Evolutionary conservation across 768 basidiomycete species (phyloP).

Genomic region (Lactarius trivialis): DNA sequence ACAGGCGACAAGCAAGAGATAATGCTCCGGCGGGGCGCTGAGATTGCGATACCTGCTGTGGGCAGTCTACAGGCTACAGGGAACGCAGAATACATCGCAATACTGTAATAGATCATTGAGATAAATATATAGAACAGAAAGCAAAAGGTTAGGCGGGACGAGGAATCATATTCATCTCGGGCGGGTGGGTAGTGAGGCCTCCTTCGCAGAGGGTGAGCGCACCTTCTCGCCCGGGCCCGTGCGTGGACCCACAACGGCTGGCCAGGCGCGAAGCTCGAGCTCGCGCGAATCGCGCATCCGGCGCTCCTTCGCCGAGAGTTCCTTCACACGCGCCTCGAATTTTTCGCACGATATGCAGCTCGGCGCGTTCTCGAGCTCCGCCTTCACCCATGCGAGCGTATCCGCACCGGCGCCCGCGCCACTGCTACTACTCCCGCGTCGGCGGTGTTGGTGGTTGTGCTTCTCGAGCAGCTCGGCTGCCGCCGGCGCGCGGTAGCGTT

Average conservation of each 20-base stretch:
- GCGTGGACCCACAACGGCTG: background rate
- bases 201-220: background rate
- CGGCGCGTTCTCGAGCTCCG: conserved; percentile 32
- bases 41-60: no score
- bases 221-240: background rate
- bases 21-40: no score
- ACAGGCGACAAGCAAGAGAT: no score
- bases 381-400: conserved; percentile 38
- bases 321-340: conserved; percentile 31
- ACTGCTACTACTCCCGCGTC: background rate
- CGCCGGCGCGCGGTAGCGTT: conserved; percentile 30
- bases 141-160: background rate
- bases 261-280: conserved; percentile 14
- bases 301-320: conserved; percentile 16
- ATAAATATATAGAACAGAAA: background rate
- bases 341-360: conserved; percentile 30
- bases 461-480: conserved; percentile 28
- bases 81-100: no score
- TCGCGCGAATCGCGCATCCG: conserved; percentile 8
- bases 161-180: background rate
- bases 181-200: background rate
- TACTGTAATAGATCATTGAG: background rate
- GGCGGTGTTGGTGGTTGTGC: background rate
- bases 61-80: no score
- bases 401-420: conserved; percentile 28